These are phyloP conservation scores for Bauhinia variegata DNA, from an alignment of 306 rosid genomes.

Conservation along the genomic window DNA sequence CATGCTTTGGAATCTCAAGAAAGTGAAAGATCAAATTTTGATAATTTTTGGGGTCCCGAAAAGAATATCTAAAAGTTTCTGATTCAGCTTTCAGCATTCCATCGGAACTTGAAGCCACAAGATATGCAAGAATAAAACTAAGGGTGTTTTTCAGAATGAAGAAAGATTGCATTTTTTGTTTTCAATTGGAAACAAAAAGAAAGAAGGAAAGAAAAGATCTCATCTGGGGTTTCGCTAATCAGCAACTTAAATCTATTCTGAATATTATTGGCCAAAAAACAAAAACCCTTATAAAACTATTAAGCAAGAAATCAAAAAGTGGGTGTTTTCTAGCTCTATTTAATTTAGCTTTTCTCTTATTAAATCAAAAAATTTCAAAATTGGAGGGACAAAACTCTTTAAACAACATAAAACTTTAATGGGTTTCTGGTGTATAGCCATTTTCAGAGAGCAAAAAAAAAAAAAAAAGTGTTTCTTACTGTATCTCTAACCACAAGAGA, in stretches of 20 bases:
- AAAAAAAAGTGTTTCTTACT: constrained; percentile 46
- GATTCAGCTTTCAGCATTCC: constrained; percentile 31
- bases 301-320: constrained; percentile 20
- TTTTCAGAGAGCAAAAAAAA: constrained; percentile 2
- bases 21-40: constrained; percentile 47
- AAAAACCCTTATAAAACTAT: constrained; percentile 15
- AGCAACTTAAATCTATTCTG: background rate
- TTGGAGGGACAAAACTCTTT: constrained; percentile 29
- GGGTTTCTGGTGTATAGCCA: background rate
- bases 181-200: background rate
- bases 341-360: constrained; percentile 7
- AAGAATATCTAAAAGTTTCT: constrained; percentile 22
- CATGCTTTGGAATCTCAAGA: constrained; percentile 72
- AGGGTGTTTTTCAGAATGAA: constrained; percentile 16
- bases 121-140: constrained; percentile 28
- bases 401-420: background rate
- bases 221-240: constrained; percentile 11
- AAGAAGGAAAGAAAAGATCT: background rate
- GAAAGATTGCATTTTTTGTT: background rate
- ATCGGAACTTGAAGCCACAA: constrained; percentile 56
- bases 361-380: constrained; percentile 40
- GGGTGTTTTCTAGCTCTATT: constrained; percentile 9
- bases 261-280: constrained; percentile 10
- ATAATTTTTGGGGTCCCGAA: constrained; percentile 25
- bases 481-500: constrained; percentile 78